Evolutionary conservation across 2,329 filamentous ascomycete genomes (phyloP).

Genomic region (Colletotrichum siamense): DNA sequence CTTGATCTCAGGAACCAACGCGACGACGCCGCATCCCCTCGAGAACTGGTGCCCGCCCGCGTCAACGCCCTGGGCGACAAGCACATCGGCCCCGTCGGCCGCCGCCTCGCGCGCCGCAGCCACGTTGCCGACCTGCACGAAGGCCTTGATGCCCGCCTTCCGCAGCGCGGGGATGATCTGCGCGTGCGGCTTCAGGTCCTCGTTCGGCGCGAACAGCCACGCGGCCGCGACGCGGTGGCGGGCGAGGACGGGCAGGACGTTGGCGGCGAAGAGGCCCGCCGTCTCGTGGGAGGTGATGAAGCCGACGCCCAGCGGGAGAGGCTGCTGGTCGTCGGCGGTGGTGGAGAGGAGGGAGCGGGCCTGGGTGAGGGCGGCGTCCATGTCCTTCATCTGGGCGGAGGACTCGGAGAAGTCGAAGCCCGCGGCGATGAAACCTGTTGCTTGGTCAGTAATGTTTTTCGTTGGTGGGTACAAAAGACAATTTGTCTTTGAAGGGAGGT

Average conservation of each 20-base stretch:
- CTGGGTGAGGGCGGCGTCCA: conserved; percentile 36
- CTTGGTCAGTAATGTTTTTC: background rate
- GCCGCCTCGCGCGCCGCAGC: conserved; percentile 56
- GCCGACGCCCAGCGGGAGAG: conserved; percentile 62
- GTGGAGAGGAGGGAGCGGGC: conserved; percentile 30
- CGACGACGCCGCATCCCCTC: conserved; percentile 57
- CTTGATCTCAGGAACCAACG: conserved; percentile 62
- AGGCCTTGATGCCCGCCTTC: conserved; percentile 49
- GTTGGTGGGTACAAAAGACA: background rate
- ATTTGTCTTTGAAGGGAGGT: background rate
- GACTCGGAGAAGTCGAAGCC: conserved; percentile 32
- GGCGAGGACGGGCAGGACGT: conserved; percentile 55
- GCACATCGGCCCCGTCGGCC: conserved; percentile 56
- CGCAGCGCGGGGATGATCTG: conserved; percentile 41
- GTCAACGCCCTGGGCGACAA: conserved; percentile 69
- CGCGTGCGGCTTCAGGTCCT: conserved; percentile 41
- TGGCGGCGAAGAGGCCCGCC: conserved; percentile 41
- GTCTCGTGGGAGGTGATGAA: conserved; percentile 62
- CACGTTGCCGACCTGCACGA: conserved; percentile 68
- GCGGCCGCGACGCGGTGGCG: conserved; percentile 62
- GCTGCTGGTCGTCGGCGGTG: conserved; percentile 12
- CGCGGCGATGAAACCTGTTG: conserved; percentile 38
- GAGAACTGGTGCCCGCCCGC: conserved; percentile 69
- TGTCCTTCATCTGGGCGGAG: conserved; percentile 35
- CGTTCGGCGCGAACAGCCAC: conserved; percentile 70